Evolutionary conservation across 2,329 filamentous ascomycete species (phyloP), one percentile per base, ranked within the genome.

Genomic region (Apiospora sp.): DNA sequence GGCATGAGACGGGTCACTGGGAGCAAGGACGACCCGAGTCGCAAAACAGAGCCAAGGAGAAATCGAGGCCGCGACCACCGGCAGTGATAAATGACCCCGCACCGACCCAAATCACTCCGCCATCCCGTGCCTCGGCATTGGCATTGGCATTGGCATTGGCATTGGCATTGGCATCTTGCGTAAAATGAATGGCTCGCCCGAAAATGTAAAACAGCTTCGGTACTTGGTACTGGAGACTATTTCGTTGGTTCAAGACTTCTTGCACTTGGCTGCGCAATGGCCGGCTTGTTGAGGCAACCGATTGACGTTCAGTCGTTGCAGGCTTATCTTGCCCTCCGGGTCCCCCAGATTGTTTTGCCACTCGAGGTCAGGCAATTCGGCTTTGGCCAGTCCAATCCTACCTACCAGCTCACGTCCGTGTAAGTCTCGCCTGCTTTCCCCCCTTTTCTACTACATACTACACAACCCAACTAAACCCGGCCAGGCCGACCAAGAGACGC

Each of bases 371-470:
- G 98, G 85, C 96, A 98, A 93, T 99, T 98, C 81, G 94, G 95
- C 78, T 98, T 97, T 82, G 96, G 96, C 73, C 96, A 98, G 85
- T 98, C 94, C 72, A 99, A 98, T 82, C 96, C 96, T 61, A 99
- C 96, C 2, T 99, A 98, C 84, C 94, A 96, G 79, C 88, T 98
- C 80, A 97, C 92, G 19, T 91, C 92, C 14, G 19, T 37, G 67
- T 69, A 69, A 34, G 67, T 7, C 19, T 1, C 67, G 22, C 27
- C 1, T 7, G 7, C 30, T 4, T 4, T 19, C 16, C 19, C 6
- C 16, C 70, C 43, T 3, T 12, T n/a, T 19, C 7, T n/a, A 30
- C 27, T 24, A n/a, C 19, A 19, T 12, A 14, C 70, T 87, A 30
- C n/a, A n/a, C n/a, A 90, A 75, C 87, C 91, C 80, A 6, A 4